phyloP scores from a whole-genome alignment of 441 rosid genomes.

The Pelargonium fulgidum region DNA sequence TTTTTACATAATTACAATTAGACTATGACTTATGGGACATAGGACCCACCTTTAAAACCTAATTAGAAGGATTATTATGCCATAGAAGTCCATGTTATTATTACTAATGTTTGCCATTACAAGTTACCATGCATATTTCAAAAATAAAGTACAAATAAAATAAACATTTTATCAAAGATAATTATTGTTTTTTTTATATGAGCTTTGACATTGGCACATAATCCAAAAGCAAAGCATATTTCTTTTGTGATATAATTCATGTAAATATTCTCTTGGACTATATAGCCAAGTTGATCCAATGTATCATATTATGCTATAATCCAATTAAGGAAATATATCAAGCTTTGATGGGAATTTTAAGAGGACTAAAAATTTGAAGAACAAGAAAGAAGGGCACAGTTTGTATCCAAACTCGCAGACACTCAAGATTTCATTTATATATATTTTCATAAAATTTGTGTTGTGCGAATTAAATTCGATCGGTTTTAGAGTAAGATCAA shows the following conservation, averaged over 20 bases:
- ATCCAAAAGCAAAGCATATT: neutral
- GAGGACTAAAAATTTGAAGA: too few species aligned
- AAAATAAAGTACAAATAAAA: neutral
- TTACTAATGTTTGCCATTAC: constrained; percentile 6
- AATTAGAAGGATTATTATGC: neutral
- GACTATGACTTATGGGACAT: neutral
- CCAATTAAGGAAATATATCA: neutral
- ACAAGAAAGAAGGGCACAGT: too few species aligned
- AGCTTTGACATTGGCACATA: neutral
- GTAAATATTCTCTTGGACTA: neutral
- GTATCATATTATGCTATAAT: neutral
- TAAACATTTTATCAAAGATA: neutral
- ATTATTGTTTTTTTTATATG: neutral
- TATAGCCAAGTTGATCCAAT: neutral
- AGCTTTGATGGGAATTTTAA: too few species aligned
- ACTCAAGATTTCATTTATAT: too few species aligned
- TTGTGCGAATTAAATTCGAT: too few species aligned
- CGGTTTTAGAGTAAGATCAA: too few species aligned
- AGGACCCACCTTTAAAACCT: neutral
- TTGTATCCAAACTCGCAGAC: too few species aligned
- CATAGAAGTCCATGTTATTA: neutral
- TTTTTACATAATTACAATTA: neutral
- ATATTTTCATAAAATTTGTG: too few species aligned
- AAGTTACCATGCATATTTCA: constrained; percentile 4
- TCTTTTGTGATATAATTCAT: neutral